Evolutionary conservation across 345 rosid genomes (phyloP), one percentile per base, ranked within the genome.

Genomic region (Aquilaria yunnanensis): DNA sequence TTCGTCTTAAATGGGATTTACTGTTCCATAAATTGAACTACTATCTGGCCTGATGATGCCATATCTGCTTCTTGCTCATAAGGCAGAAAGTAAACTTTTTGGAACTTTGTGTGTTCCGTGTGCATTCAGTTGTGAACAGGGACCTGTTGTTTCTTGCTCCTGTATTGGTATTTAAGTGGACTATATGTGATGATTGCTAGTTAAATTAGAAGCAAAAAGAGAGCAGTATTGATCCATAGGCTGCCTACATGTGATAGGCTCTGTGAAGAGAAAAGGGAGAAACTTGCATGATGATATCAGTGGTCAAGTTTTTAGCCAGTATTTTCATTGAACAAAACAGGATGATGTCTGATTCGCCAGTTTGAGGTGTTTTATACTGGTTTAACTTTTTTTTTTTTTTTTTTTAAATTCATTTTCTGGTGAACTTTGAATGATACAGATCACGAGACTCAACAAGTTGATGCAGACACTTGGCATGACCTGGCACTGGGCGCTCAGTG

Each of bases 381-480:
- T 65, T 56, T 30, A 6, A 14, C 48, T 65, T 60, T 1, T 14
- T 9, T 32, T 0, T 6, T 0, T 23, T n/a, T 46, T 49, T 14
- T 49, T 64, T 64, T 47, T 13, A 10, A 62, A 23, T 23, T 23
- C 23, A 23, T 23, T 23, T 37, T 37, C 43, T 37, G 43, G 43
- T 37, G 43, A 37, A 37, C 43, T 30, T 8, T 14, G 53, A 3
- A 13, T 49, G 13, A 76, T 75, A 48, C 82, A 92, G 98, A 82
- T 77, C 96, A 83, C 50, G 96, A 83, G 77, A 59, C 85, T 72
- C 93, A 83, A 56, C 93, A 72, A 57, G 75, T 59, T 41, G 85
- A 81, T 66, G 79, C 68, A 50, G 92, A 92, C 59, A 62, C 80
- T 59, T 92, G 98, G 97, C 96, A 74, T 63, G 98, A 92, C 57